A percentile compares a stretch with the other conserved stretches of the same genome.
Conservation (phyloP, 139 green algal genomes). For the Astrephomene gubernaculifera region DNA sequence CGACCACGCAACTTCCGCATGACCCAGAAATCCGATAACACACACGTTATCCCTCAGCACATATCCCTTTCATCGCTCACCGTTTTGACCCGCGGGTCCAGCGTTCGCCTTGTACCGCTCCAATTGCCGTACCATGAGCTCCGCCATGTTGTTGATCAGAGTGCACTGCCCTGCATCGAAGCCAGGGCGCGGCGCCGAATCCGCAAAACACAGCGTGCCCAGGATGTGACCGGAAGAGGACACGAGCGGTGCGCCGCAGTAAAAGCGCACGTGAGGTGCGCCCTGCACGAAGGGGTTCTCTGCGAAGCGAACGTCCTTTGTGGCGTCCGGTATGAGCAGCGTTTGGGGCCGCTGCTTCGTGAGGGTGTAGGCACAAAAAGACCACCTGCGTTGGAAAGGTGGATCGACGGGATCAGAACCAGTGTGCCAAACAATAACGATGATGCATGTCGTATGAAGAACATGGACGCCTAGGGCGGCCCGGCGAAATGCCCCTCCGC, state of each 20-base stretch:
- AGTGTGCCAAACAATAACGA: too few species aligned
- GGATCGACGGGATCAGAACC: too few species aligned
- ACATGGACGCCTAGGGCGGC: too few species aligned
- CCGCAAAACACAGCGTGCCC: slow-evolving; percentile 31
- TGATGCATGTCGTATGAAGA: too few species aligned
- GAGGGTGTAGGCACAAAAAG: slow-evolving; percentile 37
- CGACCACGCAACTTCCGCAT: too few species aligned
- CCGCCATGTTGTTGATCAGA: slow-evolving; percentile 34
- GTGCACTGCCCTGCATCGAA: background rate
- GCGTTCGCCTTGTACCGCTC: background rate
- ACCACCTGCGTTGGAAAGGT: slow-evolving; percentile 41
- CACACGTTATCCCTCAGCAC: too few species aligned
- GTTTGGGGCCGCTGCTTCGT: slow-evolving; percentile 24
- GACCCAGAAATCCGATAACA: too few species aligned
- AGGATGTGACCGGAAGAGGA: slow-evolving; percentile 21
- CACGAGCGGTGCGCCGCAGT: slow-evolving; percentile 23
- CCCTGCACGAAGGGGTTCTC: slow-evolving; percentile 12
- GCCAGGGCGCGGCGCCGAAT: background rate
- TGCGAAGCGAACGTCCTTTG: slow-evolving; percentile 12
- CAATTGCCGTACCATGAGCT: slow-evolving; percentile 1
- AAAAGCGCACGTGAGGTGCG: slow-evolving; percentile 6
- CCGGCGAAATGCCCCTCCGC: too few species aligned
- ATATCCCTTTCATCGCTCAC: too few species aligned
- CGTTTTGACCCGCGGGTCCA: background rate
- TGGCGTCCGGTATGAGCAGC: slow-evolving; percentile 23